Conservation (phyloP, 2,329 filamentous ascomycete species). For the Diplodia sapinea region DNA sequence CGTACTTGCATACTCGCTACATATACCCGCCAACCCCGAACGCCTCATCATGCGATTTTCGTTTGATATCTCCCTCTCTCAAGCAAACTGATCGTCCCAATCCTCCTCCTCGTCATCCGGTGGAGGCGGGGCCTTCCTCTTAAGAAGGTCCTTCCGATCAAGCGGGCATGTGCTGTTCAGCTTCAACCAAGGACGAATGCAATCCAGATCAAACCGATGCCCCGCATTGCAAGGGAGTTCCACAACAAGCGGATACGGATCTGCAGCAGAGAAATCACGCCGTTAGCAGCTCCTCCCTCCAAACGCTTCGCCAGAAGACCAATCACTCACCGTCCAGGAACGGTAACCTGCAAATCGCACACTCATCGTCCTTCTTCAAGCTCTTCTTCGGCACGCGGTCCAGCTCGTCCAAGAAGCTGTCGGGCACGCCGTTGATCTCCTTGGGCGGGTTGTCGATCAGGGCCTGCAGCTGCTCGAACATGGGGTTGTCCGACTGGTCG, state of each 20-base stretch:
- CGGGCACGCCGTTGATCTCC: slow-evolving; percentile 65
- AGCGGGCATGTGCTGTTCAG: slow-evolving; percentile 68
- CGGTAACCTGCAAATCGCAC: slow-evolving; percentile 66
- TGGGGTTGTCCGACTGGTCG: background rate
- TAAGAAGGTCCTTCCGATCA: slow-evolving; percentile 64
- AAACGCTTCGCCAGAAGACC: background rate
- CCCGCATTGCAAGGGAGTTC: slow-evolving; percentile 65
- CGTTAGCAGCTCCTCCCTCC: slow-evolving; percentile 21
- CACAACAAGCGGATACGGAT: slow-evolving; percentile 68
- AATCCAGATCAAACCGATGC: slow-evolving; percentile 69
- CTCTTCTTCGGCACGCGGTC: slow-evolving; percentile 63
- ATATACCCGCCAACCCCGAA: background rate
- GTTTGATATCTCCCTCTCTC: background rate
- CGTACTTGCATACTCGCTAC: background rate
- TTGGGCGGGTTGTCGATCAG: slow-evolving; percentile 64
- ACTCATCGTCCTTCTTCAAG: slow-evolving; percentile 60
- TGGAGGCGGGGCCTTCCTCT: slow-evolving; percentile 50
- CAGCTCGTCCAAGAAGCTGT: slow-evolving; percentile 65
- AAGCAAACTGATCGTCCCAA: slow-evolving; percentile 24
- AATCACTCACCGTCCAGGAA: slow-evolving; percentile 61
- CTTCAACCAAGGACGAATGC: slow-evolving; percentile 68
- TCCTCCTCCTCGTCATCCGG: slow-evolving; percentile 55
- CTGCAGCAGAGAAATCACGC: slow-evolving; percentile 36
- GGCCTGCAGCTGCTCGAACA: slow-evolving; percentile 62
- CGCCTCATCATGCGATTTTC: slow-evolving; percentile 3